phyloP scores from a whole-genome alignment of 148 eudicot genomes.

The Rhododendron simsii region DNA sequence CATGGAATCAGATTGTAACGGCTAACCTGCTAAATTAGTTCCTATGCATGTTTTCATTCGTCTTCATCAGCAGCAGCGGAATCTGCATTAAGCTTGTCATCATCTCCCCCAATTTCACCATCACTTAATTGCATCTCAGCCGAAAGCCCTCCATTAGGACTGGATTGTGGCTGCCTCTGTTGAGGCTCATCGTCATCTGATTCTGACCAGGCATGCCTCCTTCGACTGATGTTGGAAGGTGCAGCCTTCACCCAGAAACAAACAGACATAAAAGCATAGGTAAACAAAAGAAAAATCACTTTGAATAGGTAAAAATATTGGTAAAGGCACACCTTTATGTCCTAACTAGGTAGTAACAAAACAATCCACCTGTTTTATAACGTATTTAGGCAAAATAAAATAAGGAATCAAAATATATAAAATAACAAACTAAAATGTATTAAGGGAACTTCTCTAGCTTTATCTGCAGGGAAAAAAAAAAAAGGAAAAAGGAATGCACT shows the following conservation, averaged over 20 bases:
- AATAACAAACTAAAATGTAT: no score
- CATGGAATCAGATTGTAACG: neutral
- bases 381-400: no score
- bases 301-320: neutral
- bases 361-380: no score
- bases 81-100: constrained; percentile 16
- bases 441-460: no score
- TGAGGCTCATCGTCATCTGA: constrained; percentile 83
- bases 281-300: neutral
- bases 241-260: constrained; percentile 37
- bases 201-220: constrained; percentile 75
- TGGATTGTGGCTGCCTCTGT: constrained; percentile 38
- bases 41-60: neutral
- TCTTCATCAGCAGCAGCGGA: constrained; percentile 27
- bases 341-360: no score
- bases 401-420: no score
- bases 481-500: no score
- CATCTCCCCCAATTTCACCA: constrained; percentile 34
- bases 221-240: constrained; percentile 44
- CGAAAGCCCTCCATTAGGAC: constrained; percentile 35
- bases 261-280: neutral
- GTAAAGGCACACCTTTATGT: no score
- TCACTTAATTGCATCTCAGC: constrained; percentile 50
- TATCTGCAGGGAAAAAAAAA: no score
- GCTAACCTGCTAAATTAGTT: constrained; percentile 5